Percentiles rank a stretch among this genome's conserved stretches.
phyloP scores from a whole-genome alignment of 495 filamentous ascomycete species.

The Thermochaetoides thermophila region DNA sequence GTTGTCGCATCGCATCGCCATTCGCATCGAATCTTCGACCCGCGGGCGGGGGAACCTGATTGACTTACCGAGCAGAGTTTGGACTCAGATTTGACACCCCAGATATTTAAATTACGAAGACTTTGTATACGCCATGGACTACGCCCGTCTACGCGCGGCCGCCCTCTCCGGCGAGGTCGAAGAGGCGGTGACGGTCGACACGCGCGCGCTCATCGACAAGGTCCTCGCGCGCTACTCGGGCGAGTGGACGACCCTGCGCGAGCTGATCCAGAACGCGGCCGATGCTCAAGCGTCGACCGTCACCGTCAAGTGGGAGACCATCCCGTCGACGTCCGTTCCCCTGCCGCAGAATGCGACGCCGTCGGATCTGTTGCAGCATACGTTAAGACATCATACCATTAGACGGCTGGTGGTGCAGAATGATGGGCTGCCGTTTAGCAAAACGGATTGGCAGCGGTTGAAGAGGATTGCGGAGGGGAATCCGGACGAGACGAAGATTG shows the following conservation, averaged over 20 bases:
- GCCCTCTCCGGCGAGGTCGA: constrained; percentile 79
- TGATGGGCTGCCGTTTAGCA: constrained; percentile 68
- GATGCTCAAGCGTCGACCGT: constrained; percentile 87
- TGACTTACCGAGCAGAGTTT: too few species aligned
- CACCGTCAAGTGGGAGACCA: constrained; percentile 76
- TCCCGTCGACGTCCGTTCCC: constrained; percentile 63
- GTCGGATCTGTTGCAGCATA: constrained; percentile 64
- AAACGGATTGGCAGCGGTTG: constrained; percentile 80
- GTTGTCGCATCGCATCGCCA: too few species aligned
- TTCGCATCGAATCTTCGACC: too few species aligned
- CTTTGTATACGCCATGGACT: constrained; percentile 59
- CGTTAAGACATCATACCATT: constrained; percentile 68
- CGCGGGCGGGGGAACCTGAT: too few species aligned
- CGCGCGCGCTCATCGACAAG: constrained; percentile 91
- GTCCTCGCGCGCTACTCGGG: constrained; percentile 89
- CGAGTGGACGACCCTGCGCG: constrained; percentile 76
- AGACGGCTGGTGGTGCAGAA: constrained; percentile 76
- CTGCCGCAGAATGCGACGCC: constrained; percentile 50
- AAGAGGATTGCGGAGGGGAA: constrained; percentile 98
- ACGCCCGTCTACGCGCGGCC: constrained; percentile 66
- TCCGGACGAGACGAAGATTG: constrained; percentile 96
- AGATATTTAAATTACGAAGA: too few species aligned
- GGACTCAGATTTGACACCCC: too few species aligned
- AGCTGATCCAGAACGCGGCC: constrained; percentile 95
- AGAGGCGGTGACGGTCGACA: constrained; percentile 98